Base-by-base conservation (phyloP, 345 rosid species). In the Odontarrhena argentea region DNA sequence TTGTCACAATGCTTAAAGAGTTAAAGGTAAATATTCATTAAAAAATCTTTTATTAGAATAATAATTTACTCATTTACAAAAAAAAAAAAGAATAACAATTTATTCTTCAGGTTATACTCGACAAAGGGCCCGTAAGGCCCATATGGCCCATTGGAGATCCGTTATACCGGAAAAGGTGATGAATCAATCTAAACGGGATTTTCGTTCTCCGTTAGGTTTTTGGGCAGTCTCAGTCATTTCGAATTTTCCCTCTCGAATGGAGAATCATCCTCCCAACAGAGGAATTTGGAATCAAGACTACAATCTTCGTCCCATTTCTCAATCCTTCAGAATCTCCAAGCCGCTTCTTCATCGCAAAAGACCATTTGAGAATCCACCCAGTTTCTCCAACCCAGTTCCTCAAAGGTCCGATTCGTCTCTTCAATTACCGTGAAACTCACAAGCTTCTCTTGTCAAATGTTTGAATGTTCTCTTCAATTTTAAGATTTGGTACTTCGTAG, bases 291-390 rank as follows among this genome's bases (percentile, higher is more conserved):
- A 66, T 45, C 68, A 52, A 59, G 55, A 66, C 35, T 41, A 60
- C 5, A 51, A 12, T 18, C 84, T 71, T 35, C 63, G 35, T 69
- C 85, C 84, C 18, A 81, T 87, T 56, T 81, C 92, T 57, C 84
- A 80, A 8, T 83, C 79, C 60, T 92, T 89, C 76, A 81, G 84
- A 60, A 78, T 80, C 9, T 75, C 84, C 10, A 91, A 88, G 75
- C 89, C 91, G 2, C 75, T 85, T 55, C 76, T 85, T 67, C 77
- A 79, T 74, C 89, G 86, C 45, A 85, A 87, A 74, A 86, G 98
- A 59, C 78, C 76, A 42, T 78, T 73, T 14, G 76, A 71, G 25
- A n/a, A 61, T 51, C 46, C 28, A 22, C 25, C 69, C 32, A 3
- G 10, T 77, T 55, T 30, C 67, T 34, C 55, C 54, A 35, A 40